Evolutionary conservation across 495 filamentous ascomycete genomes (phyloP), one percentile per base, ranked within the genome.

Genomic region (Penicillium samsonianum): DNA sequence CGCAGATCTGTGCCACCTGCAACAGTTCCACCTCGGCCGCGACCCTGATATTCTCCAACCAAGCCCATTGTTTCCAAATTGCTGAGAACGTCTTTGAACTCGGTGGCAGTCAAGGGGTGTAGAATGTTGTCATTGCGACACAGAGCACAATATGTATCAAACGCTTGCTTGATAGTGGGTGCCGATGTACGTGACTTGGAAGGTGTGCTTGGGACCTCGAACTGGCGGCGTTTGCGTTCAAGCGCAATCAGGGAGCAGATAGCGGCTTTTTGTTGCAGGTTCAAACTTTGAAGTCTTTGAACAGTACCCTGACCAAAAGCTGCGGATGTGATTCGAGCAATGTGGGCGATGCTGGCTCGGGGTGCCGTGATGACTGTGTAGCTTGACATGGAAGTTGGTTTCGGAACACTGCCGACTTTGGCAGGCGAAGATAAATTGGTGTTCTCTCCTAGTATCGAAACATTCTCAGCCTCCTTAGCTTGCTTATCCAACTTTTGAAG

Each of bases 191-290:
- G 75, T 19, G 73, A 67, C 60, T 85, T 84, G 1, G 86, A 87
- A 0, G 84, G 82, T 0, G 87, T 87, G 26, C 80, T 65, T 10
- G 77, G 73, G 7, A 73, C 33, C 53, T 74, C 55, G 55, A 56
- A 48, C 38, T 73, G 72, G 5, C 70, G 78, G 42, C 73, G 71
- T 59, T 73, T 74, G 48, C 80, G 89, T 70, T 97, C 92, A 2
- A 93, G 81, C 2, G 91, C 90, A 45, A 91, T 77, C 26, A 98
- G 78, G 0, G 92, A 82, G 72, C 95, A 98, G 23, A 99, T 82
- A 8, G 90, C 91, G 3, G 92, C 94, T 71, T 96, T 99, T 77
- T 98, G 95, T 63, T 99, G 94, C 1, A 98, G 80, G 65, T 97
- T 98, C 42, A 99, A 80, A 1, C 84, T 84, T 71, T 90, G 87